Evolutionary conservation across 805 yeast genomes (phyloP).

Genomic region (Starmerella davenportii): DNA sequence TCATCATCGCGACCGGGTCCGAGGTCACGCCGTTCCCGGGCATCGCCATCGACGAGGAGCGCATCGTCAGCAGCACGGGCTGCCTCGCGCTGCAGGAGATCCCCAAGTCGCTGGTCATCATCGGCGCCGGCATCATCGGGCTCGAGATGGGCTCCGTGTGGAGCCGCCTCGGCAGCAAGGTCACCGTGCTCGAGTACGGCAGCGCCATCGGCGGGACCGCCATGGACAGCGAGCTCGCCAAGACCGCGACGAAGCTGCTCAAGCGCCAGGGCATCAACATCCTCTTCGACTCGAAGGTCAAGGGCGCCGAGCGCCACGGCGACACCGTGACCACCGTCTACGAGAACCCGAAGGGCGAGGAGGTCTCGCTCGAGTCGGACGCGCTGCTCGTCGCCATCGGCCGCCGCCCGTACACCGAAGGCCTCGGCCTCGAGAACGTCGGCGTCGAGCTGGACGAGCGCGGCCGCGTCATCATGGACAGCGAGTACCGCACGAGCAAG

Average conservation of each 20-base stretch:
- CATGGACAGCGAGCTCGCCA: conserved; percentile 92
- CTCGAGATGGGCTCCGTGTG: conserved; percentile 98
- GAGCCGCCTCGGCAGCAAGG: conserved; percentile 87
- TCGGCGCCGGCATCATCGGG: conserved; percentile 99
- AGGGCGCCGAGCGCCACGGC: conserved; percentile 73
- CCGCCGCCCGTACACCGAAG: conserved; percentile 91
- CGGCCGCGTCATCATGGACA: conserved; percentile 88
- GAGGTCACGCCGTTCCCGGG: conserved; percentile 99
- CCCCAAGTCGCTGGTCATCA: conserved; percentile 80
- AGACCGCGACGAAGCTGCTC: conserved; percentile 71
- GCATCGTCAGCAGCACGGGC: conserved; percentile 93
- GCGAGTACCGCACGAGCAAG: conserved; percentile 77
- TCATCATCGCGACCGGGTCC: conserved; percentile 95
- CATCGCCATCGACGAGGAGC: conserved; percentile 85
- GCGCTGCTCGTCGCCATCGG: conserved; percentile 94
- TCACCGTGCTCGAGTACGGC: conserved; percentile 83
- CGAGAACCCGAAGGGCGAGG: conserved; percentile 77
- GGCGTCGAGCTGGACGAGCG: conserved; percentile 82
- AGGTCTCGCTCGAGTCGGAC: conserved; percentile 73
- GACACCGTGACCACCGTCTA: conserved; percentile 72
- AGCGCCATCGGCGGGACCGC: conserved; percentile 95
- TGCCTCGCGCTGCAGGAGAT: conserved; percentile 66
- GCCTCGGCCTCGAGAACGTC: conserved; percentile 69
- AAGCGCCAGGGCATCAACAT: conserved; percentile 90
- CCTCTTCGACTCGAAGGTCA: conserved; percentile 81